Percentiles rank a stretch among this genome's conserved stretches.
Evolutionary conservation across 202 grass and related monocot species (phyloP).

Genomic region (Setaria viridis): DNA sequence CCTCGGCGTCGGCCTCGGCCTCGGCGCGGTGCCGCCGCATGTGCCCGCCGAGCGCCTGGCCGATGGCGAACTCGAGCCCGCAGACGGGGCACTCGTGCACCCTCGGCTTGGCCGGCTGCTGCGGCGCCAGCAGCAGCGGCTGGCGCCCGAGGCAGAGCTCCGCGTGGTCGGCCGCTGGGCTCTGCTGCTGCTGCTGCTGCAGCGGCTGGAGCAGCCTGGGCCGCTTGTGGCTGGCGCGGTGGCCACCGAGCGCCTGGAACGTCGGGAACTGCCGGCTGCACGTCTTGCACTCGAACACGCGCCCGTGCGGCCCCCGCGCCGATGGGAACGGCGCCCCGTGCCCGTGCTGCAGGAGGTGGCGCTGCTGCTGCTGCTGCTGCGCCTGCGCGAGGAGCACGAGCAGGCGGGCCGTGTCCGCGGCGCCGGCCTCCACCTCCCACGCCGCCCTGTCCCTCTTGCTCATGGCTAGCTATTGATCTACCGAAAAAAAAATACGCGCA

Average conservation of each 20-base stretch:
- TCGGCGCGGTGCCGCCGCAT: constrained; percentile 77
- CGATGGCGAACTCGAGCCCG: constrained; percentile 82
- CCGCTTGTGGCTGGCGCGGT: constrained; percentile 88
- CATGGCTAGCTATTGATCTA: not conserved
- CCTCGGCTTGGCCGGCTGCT: constrained; percentile 43
- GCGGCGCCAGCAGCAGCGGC: too few species aligned
- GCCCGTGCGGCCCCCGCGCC: constrained; percentile 12
- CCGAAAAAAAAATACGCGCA: not conserved
- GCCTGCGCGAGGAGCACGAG: constrained; percentile 58
- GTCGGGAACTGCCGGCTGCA: constrained; percentile 78
- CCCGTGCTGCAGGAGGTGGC: not conserved
- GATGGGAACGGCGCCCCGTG: not conserved
- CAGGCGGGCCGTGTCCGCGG: constrained; percentile 53
- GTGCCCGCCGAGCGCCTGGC: constrained; percentile 85
- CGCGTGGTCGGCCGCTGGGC: not conserved
- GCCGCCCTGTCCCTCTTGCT: constrained; percentile 51
- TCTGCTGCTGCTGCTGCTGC: not conserved
- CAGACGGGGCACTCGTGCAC: constrained; percentile 80
- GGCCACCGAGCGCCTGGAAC: constrained; percentile 86
- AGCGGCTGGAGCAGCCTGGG: constrained; percentile 28
- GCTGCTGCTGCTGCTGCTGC: constrained; percentile 34
- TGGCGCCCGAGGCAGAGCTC: constrained; percentile 43
- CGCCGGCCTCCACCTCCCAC: constrained; percentile 42
- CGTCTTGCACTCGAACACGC: constrained; percentile 91
- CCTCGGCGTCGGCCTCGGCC: constrained; percentile 41